Evolutionary conservation across 176 grass and related monocot genomes (phyloP), one percentile per base, ranked within the genome.

Genomic region (Paspalum notatum): DNA sequence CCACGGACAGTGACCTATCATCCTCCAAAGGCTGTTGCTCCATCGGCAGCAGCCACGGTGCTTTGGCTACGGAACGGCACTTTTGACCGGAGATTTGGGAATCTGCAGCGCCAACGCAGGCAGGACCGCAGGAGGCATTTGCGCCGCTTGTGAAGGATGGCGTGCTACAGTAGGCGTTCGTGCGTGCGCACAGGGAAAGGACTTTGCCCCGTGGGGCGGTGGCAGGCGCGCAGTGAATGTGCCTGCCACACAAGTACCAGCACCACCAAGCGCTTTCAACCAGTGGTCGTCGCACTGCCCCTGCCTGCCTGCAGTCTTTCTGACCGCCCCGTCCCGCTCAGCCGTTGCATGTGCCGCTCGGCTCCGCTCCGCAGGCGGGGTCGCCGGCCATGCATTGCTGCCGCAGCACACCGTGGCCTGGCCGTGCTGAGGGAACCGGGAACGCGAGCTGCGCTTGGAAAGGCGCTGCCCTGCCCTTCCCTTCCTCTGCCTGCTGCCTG

Each of bases 291-390:
- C 77, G 67, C 80, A n/a, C 86, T 50, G 79, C 78, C 54, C 71
- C 37, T 21, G 37, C 85, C 45, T 12, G 49, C 72, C 8, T 7
- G 12, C 51, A 66, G 86, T 49, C 86, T 83, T 88, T 88, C 75
- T 79, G 86, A 70, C 87, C 87, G 68, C 14, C 76, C 77, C 70
- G 62, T n/a, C 21, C 69, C 12, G 52, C 78, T 81, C 69, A 66
- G 58, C 84, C 68, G 79, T 72, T 64, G 72, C 87, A 89, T 89
- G 87, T 89, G 87, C 74, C 17, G 57, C 76, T 60, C n/a, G n/a
- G n/a, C n/a, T n/a, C n/a, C n/a, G n/a, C n/a, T n/a, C n/a, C n/a
- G n/a, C n/a, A n/a, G n/a, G n/a, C n/a, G n/a, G n/a, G n/a, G n/a
- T n/a, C n/a, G n/a, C n/a, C n/a, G n/a, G n/a, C n/a, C n/a, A n/a